Evolutionary conservation across 352 stramenopile species (phyloP), one percentile per base, ranked within the genome.

Genomic region (Phytophthora hibernalis): DNA sequence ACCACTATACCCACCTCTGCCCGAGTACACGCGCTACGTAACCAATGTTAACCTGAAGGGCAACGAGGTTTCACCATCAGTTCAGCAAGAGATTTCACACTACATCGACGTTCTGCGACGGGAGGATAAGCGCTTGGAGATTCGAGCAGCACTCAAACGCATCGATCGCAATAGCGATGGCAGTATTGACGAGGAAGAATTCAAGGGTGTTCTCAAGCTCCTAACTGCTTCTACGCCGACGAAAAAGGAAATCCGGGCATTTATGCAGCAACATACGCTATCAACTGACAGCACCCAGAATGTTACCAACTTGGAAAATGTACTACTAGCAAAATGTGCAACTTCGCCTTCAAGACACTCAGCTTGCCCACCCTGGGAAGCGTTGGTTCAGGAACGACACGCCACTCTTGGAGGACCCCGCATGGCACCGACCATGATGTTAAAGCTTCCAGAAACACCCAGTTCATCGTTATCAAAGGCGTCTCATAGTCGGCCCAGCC

Each of bases 41-140:
- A 94, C 84, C 16, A 78, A 80, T 35, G 80, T 94, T 15, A 87
- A 91, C 52, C 55, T 95, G 15, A 92, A 91, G 15, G 84, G 86
- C 16, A 95, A 95, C 58, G 84, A 93, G 51, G 79, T 95, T 5
- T 93, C 87, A 5, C 47, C 66, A 0, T 45, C 56, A 3, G 72
- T 91, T 26, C 54, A 91, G 22, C 72, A 93, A 54, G 82, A 93
- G 33, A 71, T 95, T 35, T 77, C 68, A 7, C 85, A 93, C 42
- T 95, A 94, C 54, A 82, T 83, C 0, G 76, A 90, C n/a, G 76
- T 95, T 13, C 60, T 95, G 21, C 81, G 78, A 16, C 72, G 84
- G 15, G 87, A 95, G 53, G 87, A 95, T 51, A 92, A 93, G 48
- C 64, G 85, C 20, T 66, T 95, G 6, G 85, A 95, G 50, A 95